phyloP scores from a whole-genome alignment of 371 early-diverging fungal species.

The Paraphysoderma sedebokerense region DNA sequence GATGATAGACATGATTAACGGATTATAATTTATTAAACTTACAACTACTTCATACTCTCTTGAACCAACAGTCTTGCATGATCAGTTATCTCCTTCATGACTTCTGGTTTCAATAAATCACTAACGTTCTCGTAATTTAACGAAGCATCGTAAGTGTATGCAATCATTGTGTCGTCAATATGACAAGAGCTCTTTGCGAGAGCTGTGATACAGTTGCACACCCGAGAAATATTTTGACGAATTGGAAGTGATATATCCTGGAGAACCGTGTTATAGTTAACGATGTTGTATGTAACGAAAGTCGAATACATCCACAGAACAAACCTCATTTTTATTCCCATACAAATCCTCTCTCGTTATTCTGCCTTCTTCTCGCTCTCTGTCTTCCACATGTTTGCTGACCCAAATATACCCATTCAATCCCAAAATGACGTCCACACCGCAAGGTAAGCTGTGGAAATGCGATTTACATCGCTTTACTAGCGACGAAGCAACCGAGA shows the following conservation, averaged over 20 bases:
- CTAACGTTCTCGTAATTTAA: slow-evolving; percentile 11
- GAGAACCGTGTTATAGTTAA: background rate
- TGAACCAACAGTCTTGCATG: background rate
- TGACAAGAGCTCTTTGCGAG: slow-evolving; percentile 52
- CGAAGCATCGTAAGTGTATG: slow-evolving; percentile 79
- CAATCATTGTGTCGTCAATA: slow-evolving; percentile 70
- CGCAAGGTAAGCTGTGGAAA: slow-evolving; percentile 68
- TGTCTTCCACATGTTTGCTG: slow-evolving; percentile 47
- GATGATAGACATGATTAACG: too few relatives aligned
- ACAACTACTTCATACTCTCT: background rate
- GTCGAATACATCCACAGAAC: background rate
- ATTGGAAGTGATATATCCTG: slow-evolving; percentile 38
- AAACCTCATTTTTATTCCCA: slow-evolving; percentile 59
- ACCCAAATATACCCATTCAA: slow-evolving; percentile 96
- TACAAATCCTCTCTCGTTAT: slow-evolving; percentile 43
- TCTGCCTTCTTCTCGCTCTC: slow-evolving; percentile 36
- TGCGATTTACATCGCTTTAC: slow-evolving; percentile 85
- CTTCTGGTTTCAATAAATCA: background rate
- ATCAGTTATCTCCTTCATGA: background rate
- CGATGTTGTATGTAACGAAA: background rate
- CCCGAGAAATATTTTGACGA: slow-evolving; percentile 68
- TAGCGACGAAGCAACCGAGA: slow-evolving; percentile 65
- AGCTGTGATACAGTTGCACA: slow-evolving; percentile 63
- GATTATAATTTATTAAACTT: too few relatives aligned
- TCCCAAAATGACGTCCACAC: slow-evolving; percentile 84